Base-by-base conservation (phyloP, 192 early-diverging fungal genomes). In the Glomus cerebriforme region DNA sequence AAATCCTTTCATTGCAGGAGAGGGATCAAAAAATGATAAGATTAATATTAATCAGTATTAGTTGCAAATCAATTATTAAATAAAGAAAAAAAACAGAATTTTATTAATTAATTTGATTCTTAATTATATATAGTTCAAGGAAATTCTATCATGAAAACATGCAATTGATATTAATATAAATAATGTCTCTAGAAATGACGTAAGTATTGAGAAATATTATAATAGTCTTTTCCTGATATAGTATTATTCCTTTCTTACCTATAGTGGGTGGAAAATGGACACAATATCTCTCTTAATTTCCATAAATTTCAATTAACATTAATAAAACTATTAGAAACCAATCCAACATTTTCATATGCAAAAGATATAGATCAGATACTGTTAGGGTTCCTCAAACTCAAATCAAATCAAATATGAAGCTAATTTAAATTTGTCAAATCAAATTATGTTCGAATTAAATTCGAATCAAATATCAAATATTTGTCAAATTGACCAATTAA, bases 321-420 rank as follows among this genome's bases (percentile, higher is more conserved):
- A 34, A 73, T 73, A 8, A 29, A 73, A 29, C 47, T 31, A 58
- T 73, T 73, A 37, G 10, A 73, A 73, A 17, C 15, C 26, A 73
- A 58, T 31, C 49, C 24, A n/a, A 73, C 24, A 24, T 59, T 73
- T 58, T 58, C 47, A 73, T 73, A 73, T 73, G 0, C 15, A n/a
- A 58, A 73, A 73, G 71, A 73, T 58, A 58, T 73, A 31, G 71
- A n/a, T n/a, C n/a, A n/a, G n/a, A n/a, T n/a, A n/a, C n/a, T n/a
- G n/a, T n/a, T n/a, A n/a, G n/a, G n/a, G n/a, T n/a, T n/a, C n/a
- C n/a, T n/a, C n/a, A n/a, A n/a, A n/a, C n/a, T n/a, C n/a, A n/a
- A n/a, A n/a, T n/a, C n/a, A n/a, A n/a, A n/a, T n/a, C n/a, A n/a
- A n/a, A n/a, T n/a, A n/a, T n/a, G n/a, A n/a, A n/a, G n/a, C n/a